phyloP scores from a whole-genome alignment of 331 rosid genomes.

The Quercus tomentella region DNA sequence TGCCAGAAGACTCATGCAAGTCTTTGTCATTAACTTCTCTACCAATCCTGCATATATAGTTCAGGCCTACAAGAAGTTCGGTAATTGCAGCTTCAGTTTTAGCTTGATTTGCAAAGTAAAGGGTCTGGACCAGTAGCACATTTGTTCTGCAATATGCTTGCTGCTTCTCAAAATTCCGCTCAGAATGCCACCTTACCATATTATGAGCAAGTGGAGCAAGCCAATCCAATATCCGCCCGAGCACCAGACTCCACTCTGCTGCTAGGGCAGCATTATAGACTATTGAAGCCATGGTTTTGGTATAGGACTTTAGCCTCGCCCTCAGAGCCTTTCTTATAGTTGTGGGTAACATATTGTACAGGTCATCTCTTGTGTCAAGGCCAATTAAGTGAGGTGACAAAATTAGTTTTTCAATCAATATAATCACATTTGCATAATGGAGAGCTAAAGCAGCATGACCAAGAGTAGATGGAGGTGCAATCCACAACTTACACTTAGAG shows the following conservation, averaged over 20 bases:
- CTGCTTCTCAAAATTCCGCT: conserved; percentile 69
- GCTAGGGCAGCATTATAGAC: conserved; percentile 44
- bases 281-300: conserved; percentile 31
- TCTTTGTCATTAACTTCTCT: conserved; percentile 24
- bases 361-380: conserved; percentile 57
- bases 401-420: conserved; percentile 57
- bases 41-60: conserved; percentile 47
- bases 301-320: conserved; percentile 47
- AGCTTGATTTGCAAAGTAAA: conserved; percentile 64
- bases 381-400: conserved; percentile 57
- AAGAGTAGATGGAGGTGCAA: conserved; percentile 53
- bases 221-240: conserved; percentile 58
- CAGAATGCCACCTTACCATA: conserved; percentile 77
- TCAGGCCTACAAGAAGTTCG: conserved; percentile 85
- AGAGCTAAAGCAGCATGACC: conserved; percentile 67
- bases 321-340: conserved; percentile 47
- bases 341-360: conserved; percentile 70
- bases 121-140: conserved; percentile 71
- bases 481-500: conserved; percentile 29
- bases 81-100: conserved; percentile 73
- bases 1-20: conserved; percentile 22
- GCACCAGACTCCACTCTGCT: conserved; percentile 42
- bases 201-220: conserved; percentile 81
- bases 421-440: conserved; percentile 73
- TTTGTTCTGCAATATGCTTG: conserved; percentile 23